These are phyloP conservation scores for Dryas octopetala DNA, from an alignment of 306 rosid genomes.

Conservation along the genomic window DNA sequence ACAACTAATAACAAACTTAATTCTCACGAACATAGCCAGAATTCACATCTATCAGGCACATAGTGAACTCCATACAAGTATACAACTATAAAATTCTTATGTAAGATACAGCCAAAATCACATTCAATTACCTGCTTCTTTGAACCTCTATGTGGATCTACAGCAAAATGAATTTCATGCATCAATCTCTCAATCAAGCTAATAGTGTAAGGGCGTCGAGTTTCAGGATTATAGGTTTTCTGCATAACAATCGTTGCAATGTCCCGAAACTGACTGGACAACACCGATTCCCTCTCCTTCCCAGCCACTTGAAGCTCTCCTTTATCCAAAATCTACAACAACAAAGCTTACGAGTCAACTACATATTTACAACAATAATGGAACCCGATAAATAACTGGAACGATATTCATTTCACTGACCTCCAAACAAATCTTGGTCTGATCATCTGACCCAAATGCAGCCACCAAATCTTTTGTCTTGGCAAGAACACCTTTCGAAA, in stretches of 20 bases:
- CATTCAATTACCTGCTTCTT: slow-evolving; percentile 73
- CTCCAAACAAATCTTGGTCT: slow-evolving; percentile 72
- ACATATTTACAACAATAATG: background rate
- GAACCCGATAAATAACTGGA: background rate
- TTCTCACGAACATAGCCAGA: background rate
- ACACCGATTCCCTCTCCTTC: slow-evolving; percentile 89
- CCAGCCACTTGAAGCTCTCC: slow-evolving; percentile 98
- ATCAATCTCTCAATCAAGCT: slow-evolving; percentile 91
- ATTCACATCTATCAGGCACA: background rate
- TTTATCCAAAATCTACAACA: slow-evolving; percentile 67
- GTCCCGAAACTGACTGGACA: slow-evolving; percentile 90
- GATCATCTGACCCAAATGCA: slow-evolving; percentile 89
- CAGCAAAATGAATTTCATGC: slow-evolving; percentile 87
- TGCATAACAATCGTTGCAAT: slow-evolving; percentile 95
- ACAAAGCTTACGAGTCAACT: background rate
- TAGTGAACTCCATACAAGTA: background rate
- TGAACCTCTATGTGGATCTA: slow-evolving; percentile 73
- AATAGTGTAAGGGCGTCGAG: slow-evolving; percentile 93
- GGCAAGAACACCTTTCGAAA: slow-evolving; percentile 93
- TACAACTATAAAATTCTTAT: background rate
- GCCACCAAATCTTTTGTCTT: slow-evolving; percentile 74
- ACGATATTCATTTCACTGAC: slow-evolving; percentile 29
- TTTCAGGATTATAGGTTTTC: slow-evolving; percentile 88
- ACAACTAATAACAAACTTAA: background rate
- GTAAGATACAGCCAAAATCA: background rate